phyloP scores from a whole-genome alignment of 306 rosid species.

The Senna tora region DNA sequence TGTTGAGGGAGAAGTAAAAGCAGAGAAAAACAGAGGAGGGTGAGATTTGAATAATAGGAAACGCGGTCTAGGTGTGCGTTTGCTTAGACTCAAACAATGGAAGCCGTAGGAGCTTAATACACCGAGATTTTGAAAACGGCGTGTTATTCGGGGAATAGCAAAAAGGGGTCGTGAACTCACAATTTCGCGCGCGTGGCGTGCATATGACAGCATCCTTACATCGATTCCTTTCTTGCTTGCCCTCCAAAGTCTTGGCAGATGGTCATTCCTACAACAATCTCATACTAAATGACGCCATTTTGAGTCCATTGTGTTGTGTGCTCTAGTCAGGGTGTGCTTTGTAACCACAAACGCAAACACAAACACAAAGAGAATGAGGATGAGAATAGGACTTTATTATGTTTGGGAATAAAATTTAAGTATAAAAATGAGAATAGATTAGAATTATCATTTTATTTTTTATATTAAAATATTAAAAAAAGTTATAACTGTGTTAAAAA shows the following conservation, averaged over 20 bases:
- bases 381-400: too few species aligned
- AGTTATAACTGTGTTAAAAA: too few species aligned
- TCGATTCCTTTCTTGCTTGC: background rate
- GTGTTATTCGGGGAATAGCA: background rate
- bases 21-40: background rate
- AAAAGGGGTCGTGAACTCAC: background rate
- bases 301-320: constrained; percentile 2
- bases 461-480: too few species aligned
- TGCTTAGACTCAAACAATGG: background rate
- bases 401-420: too few species aligned
- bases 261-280: background rate
- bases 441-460: too few species aligned
- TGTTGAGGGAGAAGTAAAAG: background rate
- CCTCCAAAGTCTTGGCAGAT: background rate
- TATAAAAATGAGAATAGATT: too few species aligned
- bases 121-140: constrained; percentile 10
- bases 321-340: too few species aligned
- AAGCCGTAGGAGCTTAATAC: background rate
- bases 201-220: constrained; percentile 46
- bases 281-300: constrained; percentile 31
- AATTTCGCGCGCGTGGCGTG: constrained; percentile 33
- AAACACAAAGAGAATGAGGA: too few species aligned
- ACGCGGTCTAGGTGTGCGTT: constrained; percentile 9
- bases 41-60: constrained; percentile 26
- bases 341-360: too few species aligned